These are phyloP conservation scores for Solanum chacoense DNA, from an alignment of 305 asterid species.

Conservation along the genomic window DNA sequence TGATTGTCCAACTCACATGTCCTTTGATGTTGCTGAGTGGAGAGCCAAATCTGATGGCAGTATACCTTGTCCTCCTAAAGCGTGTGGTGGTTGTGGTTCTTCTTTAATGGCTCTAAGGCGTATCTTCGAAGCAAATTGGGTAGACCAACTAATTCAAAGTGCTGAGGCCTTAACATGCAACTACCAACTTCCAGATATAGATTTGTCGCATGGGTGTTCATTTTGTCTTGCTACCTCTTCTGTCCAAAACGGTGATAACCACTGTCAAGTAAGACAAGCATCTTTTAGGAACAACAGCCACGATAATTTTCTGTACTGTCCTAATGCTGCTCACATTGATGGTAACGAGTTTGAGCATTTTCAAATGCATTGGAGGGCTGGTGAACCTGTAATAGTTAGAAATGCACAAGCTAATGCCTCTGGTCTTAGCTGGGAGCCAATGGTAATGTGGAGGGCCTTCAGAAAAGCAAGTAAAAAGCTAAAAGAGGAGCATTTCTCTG, in stretches of 20 bases:
- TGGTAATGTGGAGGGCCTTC: constrained; percentile 85
- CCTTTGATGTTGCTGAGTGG: constrained; percentile 31
- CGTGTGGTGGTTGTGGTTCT: constrained; percentile 62
- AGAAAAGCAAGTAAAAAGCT: constrained; percentile 44
- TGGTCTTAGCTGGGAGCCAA: constrained; percentile 93
- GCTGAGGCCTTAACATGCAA: constrained; percentile 32
- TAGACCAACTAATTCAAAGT: constrained; percentile 29
- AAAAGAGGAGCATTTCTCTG: constrained; percentile 34
- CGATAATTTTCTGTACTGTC: constrained; percentile 59
- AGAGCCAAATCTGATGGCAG: constrained; percentile 34
- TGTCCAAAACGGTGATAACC: constrained; percentile 4
- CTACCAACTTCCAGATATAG: constrained; percentile 27
- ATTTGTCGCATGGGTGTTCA: constrained; percentile 33
- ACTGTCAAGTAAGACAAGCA: constrained; percentile 36
- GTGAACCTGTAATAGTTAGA: constrained; percentile 72
- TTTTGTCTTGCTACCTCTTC: constrained; percentile 20
- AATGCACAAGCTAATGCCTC: constrained; percentile 36
- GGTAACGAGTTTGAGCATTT: constrained; percentile 50
- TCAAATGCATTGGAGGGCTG: constrained; percentile 76
- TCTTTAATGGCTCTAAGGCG: constrained; percentile 40
- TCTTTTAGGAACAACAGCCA: constrained; percentile 36
- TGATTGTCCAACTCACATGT: constrained; percentile 4
- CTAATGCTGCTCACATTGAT: constrained; percentile 37
- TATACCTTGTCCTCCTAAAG: constrained; percentile 70
- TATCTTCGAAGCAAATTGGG: constrained; percentile 40